phyloP scores from a whole-genome alignment of 2,329 filamentous ascomycete genomes.

The Malbranchea cinnamomea region DNA sequence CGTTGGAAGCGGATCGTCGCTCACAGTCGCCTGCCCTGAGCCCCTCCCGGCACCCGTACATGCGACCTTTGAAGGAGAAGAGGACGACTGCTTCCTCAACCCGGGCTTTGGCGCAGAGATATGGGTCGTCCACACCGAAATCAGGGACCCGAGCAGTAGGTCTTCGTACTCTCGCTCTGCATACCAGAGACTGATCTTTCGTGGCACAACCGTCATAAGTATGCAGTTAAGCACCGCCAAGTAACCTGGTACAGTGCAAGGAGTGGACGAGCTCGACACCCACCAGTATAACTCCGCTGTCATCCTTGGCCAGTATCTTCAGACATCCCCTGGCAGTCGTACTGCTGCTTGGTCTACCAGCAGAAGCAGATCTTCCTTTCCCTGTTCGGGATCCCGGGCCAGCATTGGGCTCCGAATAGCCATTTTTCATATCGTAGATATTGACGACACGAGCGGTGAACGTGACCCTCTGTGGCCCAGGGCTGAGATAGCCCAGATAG shows the following conservation, averaged over 20 bases:
- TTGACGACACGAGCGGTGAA: slow-evolving; percentile 16
- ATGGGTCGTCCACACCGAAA: slow-evolving; percentile 38
- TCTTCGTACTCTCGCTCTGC: slow-evolving; percentile 13
- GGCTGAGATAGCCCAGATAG: slow-evolving; percentile 11
- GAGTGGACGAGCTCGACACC: too few relatives aligned
- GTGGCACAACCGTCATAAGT: background rate
- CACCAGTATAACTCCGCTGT: slow-evolving; percentile 13
- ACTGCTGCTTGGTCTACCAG: background rate
- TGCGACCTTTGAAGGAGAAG: slow-evolving; percentile 19
- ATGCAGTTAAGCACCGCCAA: slow-evolving; percentile 1
- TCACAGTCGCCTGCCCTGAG: too few relatives aligned
- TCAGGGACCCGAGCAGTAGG: slow-evolving; percentile 19
- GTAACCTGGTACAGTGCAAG: too few relatives aligned
- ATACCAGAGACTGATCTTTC: slow-evolving; percentile 17
- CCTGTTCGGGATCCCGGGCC: too few relatives aligned
- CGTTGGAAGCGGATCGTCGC: too few relatives aligned
- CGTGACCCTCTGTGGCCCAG: slow-evolving; percentile 11
- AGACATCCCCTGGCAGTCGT: slow-evolving; percentile 13
- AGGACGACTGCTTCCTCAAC: slow-evolving; percentile 17
- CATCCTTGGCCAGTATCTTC: slow-evolving; percentile 15
- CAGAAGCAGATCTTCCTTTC: too few relatives aligned
- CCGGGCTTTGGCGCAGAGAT: slow-evolving; percentile 19
- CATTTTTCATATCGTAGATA: slow-evolving; percentile 11
- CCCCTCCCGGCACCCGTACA: too few relatives aligned
- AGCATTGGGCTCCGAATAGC: slow-evolving; percentile 3